Conservation (phyloP, 2,329 filamentous ascomycete species). For the Spiromastix sp. region DNA sequence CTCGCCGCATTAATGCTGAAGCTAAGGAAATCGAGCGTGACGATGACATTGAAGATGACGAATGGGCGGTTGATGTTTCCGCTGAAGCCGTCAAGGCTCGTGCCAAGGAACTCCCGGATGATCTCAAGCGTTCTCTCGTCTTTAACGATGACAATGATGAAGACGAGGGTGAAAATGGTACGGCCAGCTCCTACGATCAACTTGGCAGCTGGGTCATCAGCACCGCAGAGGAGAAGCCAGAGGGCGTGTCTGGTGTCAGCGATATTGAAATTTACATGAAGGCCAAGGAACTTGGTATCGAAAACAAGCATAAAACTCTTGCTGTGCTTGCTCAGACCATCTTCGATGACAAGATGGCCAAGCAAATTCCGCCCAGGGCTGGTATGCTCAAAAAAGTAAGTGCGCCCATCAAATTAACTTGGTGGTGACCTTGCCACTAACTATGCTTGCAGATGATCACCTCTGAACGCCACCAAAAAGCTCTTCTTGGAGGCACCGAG, state of each 20-base stretch:
- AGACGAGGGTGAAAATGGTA: constrained; percentile 66
- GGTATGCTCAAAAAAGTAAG: constrained; percentile 77
- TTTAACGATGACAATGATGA: constrained; percentile 74
- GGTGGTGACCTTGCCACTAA: neutral
- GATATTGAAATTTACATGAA: constrained; percentile 92
- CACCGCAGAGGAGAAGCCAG: constrained; percentile 58
- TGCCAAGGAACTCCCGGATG: constrained; percentile 82
- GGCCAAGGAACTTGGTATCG: constrained; percentile 91
- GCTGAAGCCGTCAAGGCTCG: constrained; percentile 91
- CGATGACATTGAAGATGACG: constrained; percentile 66
- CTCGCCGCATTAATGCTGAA: constrained; percentile 58
- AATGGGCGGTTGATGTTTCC: constrained; percentile 96
- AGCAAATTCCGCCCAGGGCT: constrained; percentile 76
- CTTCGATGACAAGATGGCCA: constrained; percentile 80
- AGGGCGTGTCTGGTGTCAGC: constrained; percentile 66
- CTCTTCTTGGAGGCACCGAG: constrained; percentile 88
- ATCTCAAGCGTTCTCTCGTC: constrained; percentile 86
- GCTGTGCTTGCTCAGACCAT: constrained; percentile 87
- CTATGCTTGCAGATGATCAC: constrained; percentile 55
- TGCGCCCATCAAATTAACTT: too few species aligned
- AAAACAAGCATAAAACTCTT: constrained; percentile 86
- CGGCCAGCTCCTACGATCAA: constrained; percentile 72
- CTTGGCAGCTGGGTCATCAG: constrained; percentile 86
- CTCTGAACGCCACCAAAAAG: constrained; percentile 90
- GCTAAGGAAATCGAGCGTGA: constrained; percentile 62